Evolutionary conservation across 2,329 filamentous ascomycete species (phyloP), one percentile per base, ranked within the genome.

Genomic region (Lachnellula occidentalis): DNA sequence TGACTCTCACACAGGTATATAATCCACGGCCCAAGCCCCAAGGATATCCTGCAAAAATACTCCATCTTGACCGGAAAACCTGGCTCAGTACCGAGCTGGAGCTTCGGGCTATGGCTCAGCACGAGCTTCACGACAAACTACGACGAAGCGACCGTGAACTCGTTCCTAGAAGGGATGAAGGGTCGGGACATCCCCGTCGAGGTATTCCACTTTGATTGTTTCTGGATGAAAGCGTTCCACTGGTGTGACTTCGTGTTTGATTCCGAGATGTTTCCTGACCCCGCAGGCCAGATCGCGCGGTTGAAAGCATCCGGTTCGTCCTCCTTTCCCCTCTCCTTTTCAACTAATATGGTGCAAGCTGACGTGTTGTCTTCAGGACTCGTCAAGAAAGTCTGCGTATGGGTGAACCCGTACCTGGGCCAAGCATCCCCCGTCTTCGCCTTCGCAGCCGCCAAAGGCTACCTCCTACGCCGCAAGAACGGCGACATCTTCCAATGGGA

Each of bases 101-200:
- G 84, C 58, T 90, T 84, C 59, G 87, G 87, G 1, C 75, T 90
- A 8, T 90, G 87, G 87, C 76, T 91, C 19, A 89, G 83, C 53
- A 92, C 87, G 14, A 86, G 76, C 31, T 85, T 84, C 66, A 83
- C 80, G 2, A 84, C 81, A 2, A 76, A 77, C 45, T 84, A 85
- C 64, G 78, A 80, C 49, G 80, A 83, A 64, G 67, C 74, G 48
- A 84, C 80, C 0, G 81, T 84, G 4, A 78, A 73, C 8, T 71
- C 73, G 15, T 83, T 84, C 64, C 72, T 84, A 6, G 78, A 82
- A 54, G 79, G 79, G 2, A 83, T 85, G 76, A 74, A 74, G 42
- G 70, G 76, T 27, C 75, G 78, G 4, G 72, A 77, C 45, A 82
- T 84, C 48, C 80, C 81, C 0, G 71, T 85, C 1, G 75, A 79